Evolutionary conservation across 1,284 basidiomycete genomes (phyloP).

Genomic region (Ganoderma multipileum): DNA sequence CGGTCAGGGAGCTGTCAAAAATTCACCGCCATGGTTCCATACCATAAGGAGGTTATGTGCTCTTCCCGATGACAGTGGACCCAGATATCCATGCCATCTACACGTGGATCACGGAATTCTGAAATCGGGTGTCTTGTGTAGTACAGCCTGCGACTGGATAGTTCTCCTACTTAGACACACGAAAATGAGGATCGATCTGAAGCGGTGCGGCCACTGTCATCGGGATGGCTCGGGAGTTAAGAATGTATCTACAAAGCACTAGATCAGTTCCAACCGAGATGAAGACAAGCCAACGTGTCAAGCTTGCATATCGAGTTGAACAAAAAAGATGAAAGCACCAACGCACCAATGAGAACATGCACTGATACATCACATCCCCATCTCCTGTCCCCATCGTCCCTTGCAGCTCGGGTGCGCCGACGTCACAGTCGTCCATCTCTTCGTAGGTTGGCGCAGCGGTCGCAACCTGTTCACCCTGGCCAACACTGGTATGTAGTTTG

Average conservation of each 20-base stretch:
- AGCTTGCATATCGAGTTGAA: neutral
- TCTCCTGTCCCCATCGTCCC: neutral
- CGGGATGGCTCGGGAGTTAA: neutral
- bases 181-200: neutral
- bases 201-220: neutral
- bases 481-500: neutral
- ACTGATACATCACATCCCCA: neutral
- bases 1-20: neutral
- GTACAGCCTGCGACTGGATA: neutral
- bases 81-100: neutral
- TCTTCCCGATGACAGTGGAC: neutral
- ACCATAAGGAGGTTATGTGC: neutral
- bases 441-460: neutral
- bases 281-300: neutral
- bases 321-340: neutral
- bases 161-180: neutral
- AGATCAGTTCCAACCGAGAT: neutral
- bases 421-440: neutral
- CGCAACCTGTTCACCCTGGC: neutral
- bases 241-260: neutral
- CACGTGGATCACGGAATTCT: neutral
- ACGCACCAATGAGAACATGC: neutral
- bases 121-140: neutral
- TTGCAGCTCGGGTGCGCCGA: neutral
- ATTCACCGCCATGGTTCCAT: neutral